phyloP scores from a whole-genome alignment of 2,329 filamentous ascomycete species.

The Epichloe brachyelytri region DNA sequence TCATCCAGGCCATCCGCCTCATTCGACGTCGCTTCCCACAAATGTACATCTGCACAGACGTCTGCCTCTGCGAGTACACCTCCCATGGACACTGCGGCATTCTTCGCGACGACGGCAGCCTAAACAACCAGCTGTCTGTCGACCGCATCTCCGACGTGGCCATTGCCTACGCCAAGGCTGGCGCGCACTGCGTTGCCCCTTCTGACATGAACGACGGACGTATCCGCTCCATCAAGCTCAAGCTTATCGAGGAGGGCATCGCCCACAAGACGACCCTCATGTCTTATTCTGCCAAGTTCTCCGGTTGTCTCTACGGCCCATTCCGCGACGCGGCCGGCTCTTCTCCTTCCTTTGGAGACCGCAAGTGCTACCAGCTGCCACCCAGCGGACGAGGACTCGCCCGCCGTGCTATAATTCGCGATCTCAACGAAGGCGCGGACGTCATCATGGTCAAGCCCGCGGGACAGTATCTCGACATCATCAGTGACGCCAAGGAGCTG shows the following conservation, averaged over 20 bases:
- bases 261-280: conserved; percentile 85
- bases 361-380: conserved; percentile 92
- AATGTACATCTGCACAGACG: conserved; percentile 82
- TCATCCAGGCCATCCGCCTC: conserved; percentile 75
- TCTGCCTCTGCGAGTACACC: conserved; percentile 97
- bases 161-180: conserved; percentile 89
- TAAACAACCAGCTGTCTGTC: conserved; percentile 89
- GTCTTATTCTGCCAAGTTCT: conserved; percentile 98
- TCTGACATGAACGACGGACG: conserved; percentile 99
- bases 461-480: conserved; percentile 91
- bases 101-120: conserved; percentile 75
- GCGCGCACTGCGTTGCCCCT: conserved; percentile 91
- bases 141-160: conserved; percentile 96
- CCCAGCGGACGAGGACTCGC: conserved; percentile 85
- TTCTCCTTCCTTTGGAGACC: conserved; percentile 80
- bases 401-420: conserved; percentile 75
- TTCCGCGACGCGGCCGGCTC: conserved; percentile 96
- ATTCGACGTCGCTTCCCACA: conserved; percentile 77
- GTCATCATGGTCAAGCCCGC: conserved; percentile 99
- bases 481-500: conserved; percentile 90
- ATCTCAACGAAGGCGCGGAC: conserved; percentile 88
- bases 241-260: conserved; percentile 88
- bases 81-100: conserved; percentile 97
- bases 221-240: conserved; percentile 94
- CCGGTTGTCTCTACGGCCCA: conserved; percentile 87